These are phyloP conservation scores for Flaveria sonorensis DNA, from an alignment of 129 eudicot genomes.

Conservation along the genomic window DNA sequence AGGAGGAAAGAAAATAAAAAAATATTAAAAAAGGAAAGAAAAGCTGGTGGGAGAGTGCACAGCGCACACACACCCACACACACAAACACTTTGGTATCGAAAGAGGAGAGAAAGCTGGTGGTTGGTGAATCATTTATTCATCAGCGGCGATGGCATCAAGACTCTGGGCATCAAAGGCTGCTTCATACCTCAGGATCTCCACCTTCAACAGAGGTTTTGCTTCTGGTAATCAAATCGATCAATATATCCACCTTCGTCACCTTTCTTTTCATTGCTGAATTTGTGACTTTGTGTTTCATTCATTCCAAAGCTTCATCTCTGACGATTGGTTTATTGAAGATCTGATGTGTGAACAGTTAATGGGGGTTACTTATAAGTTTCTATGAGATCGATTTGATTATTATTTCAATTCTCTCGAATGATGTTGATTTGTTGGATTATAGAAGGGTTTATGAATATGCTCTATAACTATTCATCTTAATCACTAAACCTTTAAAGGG, in stretches of 20 bases:
- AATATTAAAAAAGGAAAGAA: background rate
- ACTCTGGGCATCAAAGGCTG: slow-evolving; percentile 52
- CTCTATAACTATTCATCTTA: background rate
- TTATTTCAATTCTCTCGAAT: background rate
- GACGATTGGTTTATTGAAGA: background rate
- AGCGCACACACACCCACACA: background rate
- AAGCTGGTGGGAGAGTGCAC: slow-evolving; percentile 14
- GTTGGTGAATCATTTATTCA: slow-evolving; percentile 23
- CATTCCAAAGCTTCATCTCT: background rate
- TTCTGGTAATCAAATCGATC: slow-evolving; percentile 45
- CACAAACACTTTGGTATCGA: background rate
- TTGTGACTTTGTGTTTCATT: background rate
- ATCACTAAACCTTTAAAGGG: too few species aligned
- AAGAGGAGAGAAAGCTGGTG: slow-evolving; percentile 6
- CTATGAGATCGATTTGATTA: background rate
- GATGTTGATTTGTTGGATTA: slow-evolving; percentile 22
- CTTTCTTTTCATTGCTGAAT: slow-evolving; percentile 9
- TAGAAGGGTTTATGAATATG: slow-evolving; percentile 5
- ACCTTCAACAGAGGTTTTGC: slow-evolving; percentile 61
- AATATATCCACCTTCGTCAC: slow-evolving; percentile 10
- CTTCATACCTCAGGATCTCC: slow-evolving; percentile 63
- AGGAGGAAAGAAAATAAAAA: background rate
- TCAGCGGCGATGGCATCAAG: slow-evolving; percentile 53
- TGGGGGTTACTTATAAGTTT: too few species aligned
- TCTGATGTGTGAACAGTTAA: too few species aligned